Evolutionary conservation across 176 grass and related monocot genomes (phyloP).

Genomic region (Musa beccarii): DNA sequence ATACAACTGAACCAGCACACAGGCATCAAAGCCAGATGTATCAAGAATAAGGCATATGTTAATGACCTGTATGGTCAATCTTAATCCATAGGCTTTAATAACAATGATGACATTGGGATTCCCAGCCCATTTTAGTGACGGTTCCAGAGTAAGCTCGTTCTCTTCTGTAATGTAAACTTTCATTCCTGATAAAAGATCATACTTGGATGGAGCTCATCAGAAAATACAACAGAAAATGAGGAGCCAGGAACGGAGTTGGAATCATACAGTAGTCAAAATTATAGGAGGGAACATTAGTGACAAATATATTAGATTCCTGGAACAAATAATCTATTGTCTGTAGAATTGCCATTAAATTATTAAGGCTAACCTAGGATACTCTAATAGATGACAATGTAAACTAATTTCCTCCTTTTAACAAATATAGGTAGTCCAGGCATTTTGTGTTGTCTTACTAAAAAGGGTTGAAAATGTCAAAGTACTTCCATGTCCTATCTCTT

Average conservation of each 20-base stretch:
- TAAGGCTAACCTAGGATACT: neutral
- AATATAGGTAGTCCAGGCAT: neutral
- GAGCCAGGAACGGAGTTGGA: neutral
- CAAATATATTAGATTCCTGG: neutral
- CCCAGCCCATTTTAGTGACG: conserved; percentile 92
- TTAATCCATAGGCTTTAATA: conserved; percentile 72
- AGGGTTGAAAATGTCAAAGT: neutral
- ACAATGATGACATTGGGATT: conserved; percentile 80
- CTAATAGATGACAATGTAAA: neutral
- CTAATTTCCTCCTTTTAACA: neutral
- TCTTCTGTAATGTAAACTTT: conserved; percentile 89
- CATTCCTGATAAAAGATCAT: conserved; percentile 58
- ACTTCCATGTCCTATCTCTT: neutral
- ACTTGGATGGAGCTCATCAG: neutral
- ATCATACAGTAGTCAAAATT: neutral
- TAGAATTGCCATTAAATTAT: neutral
- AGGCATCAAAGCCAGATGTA: neutral
- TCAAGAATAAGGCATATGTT: neutral
- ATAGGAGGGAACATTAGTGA: neutral
- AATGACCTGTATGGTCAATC: conserved; percentile 62
- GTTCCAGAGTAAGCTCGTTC: conserved; percentile 96
- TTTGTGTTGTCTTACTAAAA: neutral
- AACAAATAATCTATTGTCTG: neutral
- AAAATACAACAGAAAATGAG: conserved; percentile 1
- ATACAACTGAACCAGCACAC: neutral